These are phyloP conservation scores for Silene latifolia DNA, from an alignment of 148 eudicot genomes.

Conservation along the genomic window DNA sequence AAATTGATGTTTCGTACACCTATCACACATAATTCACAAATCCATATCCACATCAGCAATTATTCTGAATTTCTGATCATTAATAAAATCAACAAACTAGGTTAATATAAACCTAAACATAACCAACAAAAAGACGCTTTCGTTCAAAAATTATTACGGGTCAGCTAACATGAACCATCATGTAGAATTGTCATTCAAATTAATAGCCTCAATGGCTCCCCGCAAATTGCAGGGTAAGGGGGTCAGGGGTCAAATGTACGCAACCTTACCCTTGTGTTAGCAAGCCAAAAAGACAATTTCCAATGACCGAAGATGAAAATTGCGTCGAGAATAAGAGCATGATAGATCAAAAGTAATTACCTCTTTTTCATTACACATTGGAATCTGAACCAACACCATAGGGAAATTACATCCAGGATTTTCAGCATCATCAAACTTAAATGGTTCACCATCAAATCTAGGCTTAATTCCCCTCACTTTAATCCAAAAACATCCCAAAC, in stretches of 20 bases:
- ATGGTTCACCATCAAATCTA: constrained; percentile 27
- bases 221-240: too few species aligned
- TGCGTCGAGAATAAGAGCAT: not conserved
- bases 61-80: not conserved
- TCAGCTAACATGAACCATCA: constrained; percentile 3
- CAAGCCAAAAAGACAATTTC: too few species aligned
- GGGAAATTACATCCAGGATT: constrained; percentile 36
- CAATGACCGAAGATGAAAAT: too few species aligned
- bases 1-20: constrained; percentile 75
- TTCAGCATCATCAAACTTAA: constrained; percentile 38
- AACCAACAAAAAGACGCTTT: not conserved
- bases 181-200: not conserved
- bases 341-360: constrained; percentile 15
- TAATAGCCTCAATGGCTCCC: too few species aligned
- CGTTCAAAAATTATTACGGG: not conserved
- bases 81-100: not conserved
- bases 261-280: too few species aligned
- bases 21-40: constrained; percentile 14
- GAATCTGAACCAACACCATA: constrained; percentile 62
- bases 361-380: constrained; percentile 62
- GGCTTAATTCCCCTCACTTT: constrained; percentile 45
- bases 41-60: not conserved
- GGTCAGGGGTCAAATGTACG: too few species aligned
- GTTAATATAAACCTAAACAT: not conserved
- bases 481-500: constrained; percentile 60